A percentile compares a stretch with the other conserved stretches of the same genome.
These are phyloP conservation scores for Neurospora sp. DNA, from an alignment of 495 filamentous ascomycete genomes.

Conservation along the genomic window DNA sequence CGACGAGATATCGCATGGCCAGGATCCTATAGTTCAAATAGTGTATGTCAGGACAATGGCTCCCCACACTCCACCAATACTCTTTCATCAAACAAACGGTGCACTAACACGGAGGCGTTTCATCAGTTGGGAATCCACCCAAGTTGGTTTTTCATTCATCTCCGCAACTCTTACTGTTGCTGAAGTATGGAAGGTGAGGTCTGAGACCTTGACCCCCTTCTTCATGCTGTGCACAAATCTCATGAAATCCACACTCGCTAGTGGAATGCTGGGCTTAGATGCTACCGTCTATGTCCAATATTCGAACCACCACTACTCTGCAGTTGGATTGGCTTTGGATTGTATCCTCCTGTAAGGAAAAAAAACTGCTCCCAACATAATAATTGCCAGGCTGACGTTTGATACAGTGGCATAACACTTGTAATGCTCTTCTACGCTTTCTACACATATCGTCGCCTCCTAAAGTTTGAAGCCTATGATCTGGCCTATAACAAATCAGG, in stretches of 20 bases:
- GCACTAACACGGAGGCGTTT: neutral
- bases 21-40: conserved; percentile 33
- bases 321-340: conserved; percentile 33
- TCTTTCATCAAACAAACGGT: neutral
- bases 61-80: neutral
- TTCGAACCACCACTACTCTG: conserved; percentile 31
- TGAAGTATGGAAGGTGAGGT: conserved; percentile 29
- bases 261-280: conserved; percentile 35
- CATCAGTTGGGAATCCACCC: conserved; percentile 36
- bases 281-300: conserved; percentile 27
- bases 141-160: conserved; percentile 31
- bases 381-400: neutral
- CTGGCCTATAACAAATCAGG: conserved; percentile 6
- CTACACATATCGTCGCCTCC: conserved; percentile 27
- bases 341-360: conserved; percentile 24
- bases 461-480: conserved; percentile 35
- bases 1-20: conserved; percentile 23
- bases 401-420: conserved; percentile 21
- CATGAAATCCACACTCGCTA: conserved; percentile 31
- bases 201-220: conserved; percentile 36
- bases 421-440: conserved; percentile 29
- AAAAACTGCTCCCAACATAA: neutral
- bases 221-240: conserved; percentile 33
- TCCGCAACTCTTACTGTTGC: conserved; percentile 31
- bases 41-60: conserved; percentile 23